Evolutionary conservation across 192 early-diverging fungal species (phyloP), one percentile per base, ranked within the genome.

Genomic region (Thoreauomyces humboldtii): DNA sequence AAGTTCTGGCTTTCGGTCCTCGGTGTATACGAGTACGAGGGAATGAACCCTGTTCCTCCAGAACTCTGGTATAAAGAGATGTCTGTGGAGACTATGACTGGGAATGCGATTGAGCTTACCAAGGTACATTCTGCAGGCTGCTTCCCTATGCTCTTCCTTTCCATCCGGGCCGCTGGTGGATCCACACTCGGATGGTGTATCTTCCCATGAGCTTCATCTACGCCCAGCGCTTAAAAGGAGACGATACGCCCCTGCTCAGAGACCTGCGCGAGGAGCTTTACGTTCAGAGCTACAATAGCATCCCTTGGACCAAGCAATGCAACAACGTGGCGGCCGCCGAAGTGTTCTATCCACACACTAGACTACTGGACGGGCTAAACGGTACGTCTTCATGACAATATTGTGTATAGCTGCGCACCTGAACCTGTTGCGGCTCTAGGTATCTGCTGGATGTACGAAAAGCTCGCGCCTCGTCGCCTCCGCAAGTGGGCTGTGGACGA

Each of bases 201-300:
- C 78, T 99, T n/a, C 90, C 90, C 56, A 99, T 99, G 95, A 80
- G 89, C 65, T 96, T 93, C 60, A 74, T 95, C 28, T 98, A 97
- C 75, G 93, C 86, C 0, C 73, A 72, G 38, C 73, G 86, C 25
- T 77, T 86, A 31, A 73, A 77, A 25, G 73, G 83, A 41, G 78
- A 87, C 7, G 35, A 61, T 19, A 89, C 82, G 25, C 78, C 79
- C 2, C 86, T 99, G 57, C 92, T 90, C 24, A 61, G 78, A 33
- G 77, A 86, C 34, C 75, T 99, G 65, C 84, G 94, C 24, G 81
- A 91, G 61, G 97, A 99, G 78, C 73, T 99, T 21, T 99, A 95
- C 65, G 78, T 84, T 24, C 80, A 90, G 73, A 88, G 90, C 1
- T 99, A 97, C 66, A 86, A 91, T 11, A 61, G 71, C 45, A 96